phyloP scores from a whole-genome alignment of 441 rosid genomes.

The Geranium incanum region DNA sequence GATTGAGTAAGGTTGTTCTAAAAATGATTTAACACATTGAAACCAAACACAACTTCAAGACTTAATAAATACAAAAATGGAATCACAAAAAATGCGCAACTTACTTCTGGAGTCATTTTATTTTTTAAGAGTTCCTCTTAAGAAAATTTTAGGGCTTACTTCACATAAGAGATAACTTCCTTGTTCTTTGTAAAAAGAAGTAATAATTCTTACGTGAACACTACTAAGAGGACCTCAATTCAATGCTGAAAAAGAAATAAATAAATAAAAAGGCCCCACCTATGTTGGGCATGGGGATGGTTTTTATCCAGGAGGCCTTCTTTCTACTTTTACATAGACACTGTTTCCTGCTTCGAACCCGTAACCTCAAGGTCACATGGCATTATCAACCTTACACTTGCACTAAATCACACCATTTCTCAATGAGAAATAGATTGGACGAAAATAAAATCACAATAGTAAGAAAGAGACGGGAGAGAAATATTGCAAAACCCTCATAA shows the following conservation, averaged over 20 bases:
- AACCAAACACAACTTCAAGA: conserved; percentile 5
- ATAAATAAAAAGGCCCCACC: too few species aligned
- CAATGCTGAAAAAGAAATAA: not conserved
- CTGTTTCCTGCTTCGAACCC: not conserved
- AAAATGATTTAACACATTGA: not conserved
- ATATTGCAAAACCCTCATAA: not conserved
- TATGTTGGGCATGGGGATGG: not conserved
- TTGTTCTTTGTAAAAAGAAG: not conserved
- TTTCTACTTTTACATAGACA: not conserved
- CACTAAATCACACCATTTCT: not conserved
- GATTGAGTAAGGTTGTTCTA: conserved; percentile 1
- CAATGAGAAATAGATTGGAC: not conserved
- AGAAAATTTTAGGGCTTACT: conserved; percentile 5
- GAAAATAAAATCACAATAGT: not conserved
- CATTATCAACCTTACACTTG: not conserved
- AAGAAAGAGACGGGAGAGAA: not conserved
- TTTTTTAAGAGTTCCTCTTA: not conserved
- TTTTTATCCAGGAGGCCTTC: not conserved
- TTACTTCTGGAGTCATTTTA: conserved; percentile 4
- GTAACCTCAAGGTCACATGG: not conserved
- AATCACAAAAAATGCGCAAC: not conserved
- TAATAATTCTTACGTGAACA: not conserved
- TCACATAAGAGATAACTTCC: not conserved
- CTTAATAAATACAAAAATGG: not conserved
- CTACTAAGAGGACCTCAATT: not conserved